phyloP scores from a whole-genome alignment of 441 rosid species.

The Bocquillonia castaneifolia region DNA sequence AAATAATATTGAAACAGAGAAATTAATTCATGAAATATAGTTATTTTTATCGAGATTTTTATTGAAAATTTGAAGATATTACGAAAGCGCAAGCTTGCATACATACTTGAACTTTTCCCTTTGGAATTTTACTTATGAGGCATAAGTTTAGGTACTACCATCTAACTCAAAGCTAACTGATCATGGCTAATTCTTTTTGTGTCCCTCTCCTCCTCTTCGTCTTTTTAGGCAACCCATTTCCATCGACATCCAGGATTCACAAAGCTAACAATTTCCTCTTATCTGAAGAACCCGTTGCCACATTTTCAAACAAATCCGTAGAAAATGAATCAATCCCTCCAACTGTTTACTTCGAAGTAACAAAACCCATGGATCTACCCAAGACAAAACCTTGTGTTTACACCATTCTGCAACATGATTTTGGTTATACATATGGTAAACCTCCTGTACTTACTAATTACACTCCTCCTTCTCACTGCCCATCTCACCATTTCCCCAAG shows the following conservation, averaged over 20 bases:
- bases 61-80: no score
- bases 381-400: constrained; percentile 43
- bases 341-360: constrained; percentile 67
- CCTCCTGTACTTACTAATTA: constrained; percentile 46
- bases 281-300: constrained; percentile 12
- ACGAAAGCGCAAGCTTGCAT: no score
- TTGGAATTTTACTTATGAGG: no score
- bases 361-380: constrained; percentile 56
- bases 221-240: constrained; percentile 21
- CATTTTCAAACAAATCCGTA: background rate
- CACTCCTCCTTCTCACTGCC: constrained; percentile 53
- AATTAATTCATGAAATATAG: no score
- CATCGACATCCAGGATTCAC: constrained; percentile 33
- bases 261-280: constrained; percentile 20
- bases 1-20: no score
- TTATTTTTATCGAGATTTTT: no score
- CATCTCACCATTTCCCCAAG: constrained; percentile 47
- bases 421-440: constrained; percentile 56
- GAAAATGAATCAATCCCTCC: constrained; percentile 37
- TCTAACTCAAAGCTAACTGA: no score
- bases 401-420: constrained; percentile 59
- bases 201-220: constrained; percentile 17
- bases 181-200: constrained; percentile 31
- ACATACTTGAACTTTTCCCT: no score
- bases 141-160: no score